Evolutionary conservation across 2,329 filamentous ascomycete species (phyloP).

Genomic region (Penicillium decumbens): DNA sequence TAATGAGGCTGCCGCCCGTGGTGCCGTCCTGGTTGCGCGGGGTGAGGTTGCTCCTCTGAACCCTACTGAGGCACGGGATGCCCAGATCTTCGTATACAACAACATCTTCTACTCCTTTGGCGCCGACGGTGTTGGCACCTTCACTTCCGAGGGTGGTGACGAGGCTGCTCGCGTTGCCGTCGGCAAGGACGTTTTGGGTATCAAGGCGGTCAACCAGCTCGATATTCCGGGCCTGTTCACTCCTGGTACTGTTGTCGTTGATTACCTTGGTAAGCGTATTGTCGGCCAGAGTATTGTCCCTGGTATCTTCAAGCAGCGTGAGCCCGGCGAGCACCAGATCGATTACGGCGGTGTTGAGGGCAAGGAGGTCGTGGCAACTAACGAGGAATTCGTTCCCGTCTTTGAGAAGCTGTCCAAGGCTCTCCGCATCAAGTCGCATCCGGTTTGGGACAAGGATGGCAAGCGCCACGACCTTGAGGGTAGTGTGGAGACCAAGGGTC

Average conservation of each 20-base stretch:
- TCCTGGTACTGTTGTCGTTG: constrained; percentile 90
- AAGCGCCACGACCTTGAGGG: constrained; percentile 87
- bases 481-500: constrained; percentile 94
- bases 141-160: constrained; percentile 91
- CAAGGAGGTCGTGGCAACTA: constrained; percentile 87
- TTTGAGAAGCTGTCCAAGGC: constrained; percentile 90
- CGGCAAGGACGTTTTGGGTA: constrained; percentile 91
- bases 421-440: constrained; percentile 85
- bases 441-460: constrained; percentile 96
- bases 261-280: constrained; percentile 94
- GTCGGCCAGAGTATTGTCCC: constrained; percentile 98
- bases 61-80: constrained; percentile 85
- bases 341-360: constrained; percentile 98
- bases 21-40: constrained; percentile 83
- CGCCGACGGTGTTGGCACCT: constrained; percentile 94
- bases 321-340: constrained; percentile 96
- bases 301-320: constrained; percentile 97
- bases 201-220: constrained; percentile 92
- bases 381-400: constrained; percentile 75
- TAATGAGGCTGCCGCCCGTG: constrained; percentile 87
- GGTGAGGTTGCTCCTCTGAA: constrained; percentile 92
- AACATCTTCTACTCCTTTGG: constrained; percentile 99
- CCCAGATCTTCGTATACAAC: constrained; percentile 98
- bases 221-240: constrained; percentile 94
- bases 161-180: constrained; percentile 94